A percentile compares a stretch with the other conserved stretches of the same genome.
Conservation (phyloP, 2,329 filamentous ascomycete species). For the Chalara sp. region DNA sequence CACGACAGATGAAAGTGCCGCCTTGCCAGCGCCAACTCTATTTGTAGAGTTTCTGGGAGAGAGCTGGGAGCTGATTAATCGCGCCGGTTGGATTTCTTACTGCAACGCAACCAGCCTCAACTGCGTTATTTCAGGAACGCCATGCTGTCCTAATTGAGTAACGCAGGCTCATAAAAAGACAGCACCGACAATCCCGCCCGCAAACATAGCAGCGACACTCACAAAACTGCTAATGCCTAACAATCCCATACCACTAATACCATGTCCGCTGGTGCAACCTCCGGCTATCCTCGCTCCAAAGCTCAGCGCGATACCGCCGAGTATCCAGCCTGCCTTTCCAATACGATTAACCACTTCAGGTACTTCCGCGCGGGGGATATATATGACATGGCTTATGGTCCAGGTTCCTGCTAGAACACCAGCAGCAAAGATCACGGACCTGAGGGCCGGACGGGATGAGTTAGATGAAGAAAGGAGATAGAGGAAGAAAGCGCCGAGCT, state of each 20-base stretch:
- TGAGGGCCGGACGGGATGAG: too few species aligned
- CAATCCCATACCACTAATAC: slow-evolving; percentile 59
- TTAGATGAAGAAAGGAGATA: too few species aligned
- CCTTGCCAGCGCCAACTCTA: too few species aligned
- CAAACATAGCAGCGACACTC: slow-evolving; percentile 53
- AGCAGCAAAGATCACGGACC: too few species aligned
- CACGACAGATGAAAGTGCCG: too few species aligned
- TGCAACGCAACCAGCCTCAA: too few species aligned
- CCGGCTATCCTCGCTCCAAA: slow-evolving; percentile 56
- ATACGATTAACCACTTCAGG: slow-evolving; percentile 17
- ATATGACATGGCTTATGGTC: slow-evolving; percentile 6
- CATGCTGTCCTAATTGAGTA: too few species aligned
- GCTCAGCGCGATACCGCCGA: slow-evolving; percentile 51
- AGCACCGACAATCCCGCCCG: slow-evolving; percentile 34
- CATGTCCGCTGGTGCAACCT: slow-evolving; percentile 64
- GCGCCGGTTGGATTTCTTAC: too few species aligned
- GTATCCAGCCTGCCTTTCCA: slow-evolving; percentile 33
- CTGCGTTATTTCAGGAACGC: too few species aligned
- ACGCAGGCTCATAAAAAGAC: too few species aligned
- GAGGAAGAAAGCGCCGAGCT: slow-evolving; percentile 35
- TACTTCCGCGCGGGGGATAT: slow-evolving; percentile 12
- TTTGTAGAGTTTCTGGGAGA: too few species aligned
- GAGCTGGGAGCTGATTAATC: too few species aligned
- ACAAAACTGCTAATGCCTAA: slow-evolving; percentile 56
- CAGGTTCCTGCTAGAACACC: slow-evolving; percentile 29